Evolutionary conservation across 2,329 filamentous ascomycete species (phyloP), one percentile per base, ranked within the genome.

Genomic region (Diaporthe eres): DNA sequence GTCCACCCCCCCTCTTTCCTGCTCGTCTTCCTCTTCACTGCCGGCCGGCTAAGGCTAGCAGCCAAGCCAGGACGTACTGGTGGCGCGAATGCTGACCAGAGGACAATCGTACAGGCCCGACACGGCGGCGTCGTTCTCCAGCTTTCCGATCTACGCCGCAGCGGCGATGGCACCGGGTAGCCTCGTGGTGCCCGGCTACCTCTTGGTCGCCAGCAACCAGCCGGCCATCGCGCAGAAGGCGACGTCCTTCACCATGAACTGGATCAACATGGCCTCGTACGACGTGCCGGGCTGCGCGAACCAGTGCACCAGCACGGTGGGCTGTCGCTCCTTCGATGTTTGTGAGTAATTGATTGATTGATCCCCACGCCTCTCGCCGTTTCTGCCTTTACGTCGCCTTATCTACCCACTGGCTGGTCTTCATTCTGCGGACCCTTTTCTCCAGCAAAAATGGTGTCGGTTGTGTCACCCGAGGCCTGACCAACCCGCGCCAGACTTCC

Each of bases 321-420:
- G 42, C 19, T 71, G 74, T 19, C 25, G 10, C 31, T 39, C 74
- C 13, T 63, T 74, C 25, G 58, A 74, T 13, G 15, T 76, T 28
- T 76, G 61, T 71, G 37, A 57, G 72, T 57, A 15, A 15, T 12
- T 12, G 37, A 39, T 12, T 12, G 37, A 39, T 39, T 9, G 31
- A 34, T 34, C 31, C 34, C 37, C 10, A 0, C 37, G 28, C 15
- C 15, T 12, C 4, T 47, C 22, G 49, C 25, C 22, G 6, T 25
- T 42, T 10, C 19, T 13, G 5, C 15, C 4, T 17, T 44, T 17
- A 17, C 8, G 44, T 47, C 7, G 5, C 44, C 22, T 44, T 15
- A 31, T 31, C 31, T 31, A 7, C 22, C 17, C 44, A 22, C 19
- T 19, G 44, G 2, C 7, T 39, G 10, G 44, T 7, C 7, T 47